Evolutionary conservation across 345 rosid species (phyloP).

Genomic region (Brassica juncea): DNA sequence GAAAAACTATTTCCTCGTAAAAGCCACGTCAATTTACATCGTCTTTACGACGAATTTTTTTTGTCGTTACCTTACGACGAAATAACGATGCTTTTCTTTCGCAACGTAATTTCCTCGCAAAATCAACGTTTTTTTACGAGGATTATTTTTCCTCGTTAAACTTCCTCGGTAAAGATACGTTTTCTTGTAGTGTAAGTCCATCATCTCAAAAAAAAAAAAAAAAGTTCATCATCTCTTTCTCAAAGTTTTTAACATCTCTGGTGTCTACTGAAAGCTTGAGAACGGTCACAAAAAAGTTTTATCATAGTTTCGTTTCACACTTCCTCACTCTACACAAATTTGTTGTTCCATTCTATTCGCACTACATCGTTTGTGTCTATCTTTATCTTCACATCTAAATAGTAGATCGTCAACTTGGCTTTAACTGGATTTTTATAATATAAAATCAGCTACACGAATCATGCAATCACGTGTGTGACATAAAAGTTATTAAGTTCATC

Average conservation of each 20-base stretch:
- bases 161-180: too few relatives aligned
- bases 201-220: too few relatives aligned
- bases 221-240: neutral
- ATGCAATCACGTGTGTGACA: constrained; percentile 11
- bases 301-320: neutral
- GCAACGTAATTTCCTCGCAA: too few relatives aligned
- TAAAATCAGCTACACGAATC: neutral
- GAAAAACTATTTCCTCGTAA: too few relatives aligned
- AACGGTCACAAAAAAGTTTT: neutral
- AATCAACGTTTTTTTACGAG: too few relatives aligned
- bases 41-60: too few relatives aligned
- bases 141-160: too few relatives aligned
- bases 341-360: neutral
- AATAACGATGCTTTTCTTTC: too few relatives aligned
- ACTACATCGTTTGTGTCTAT: neutral
- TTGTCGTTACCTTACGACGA: too few relatives aligned
- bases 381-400: neutral
- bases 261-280: neutral
- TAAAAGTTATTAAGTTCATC: neutral
- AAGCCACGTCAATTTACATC: too few relatives aligned
- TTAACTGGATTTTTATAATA: neutral
- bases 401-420: constrained; percentile 11
- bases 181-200: too few relatives aligned
- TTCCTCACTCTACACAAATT: neutral
- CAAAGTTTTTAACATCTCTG: neutral